These are phyloP conservation scores for Metarhizium humberi DNA, from an alignment of 2,329 filamentous ascomycete species.

Conservation along the genomic window DNA sequence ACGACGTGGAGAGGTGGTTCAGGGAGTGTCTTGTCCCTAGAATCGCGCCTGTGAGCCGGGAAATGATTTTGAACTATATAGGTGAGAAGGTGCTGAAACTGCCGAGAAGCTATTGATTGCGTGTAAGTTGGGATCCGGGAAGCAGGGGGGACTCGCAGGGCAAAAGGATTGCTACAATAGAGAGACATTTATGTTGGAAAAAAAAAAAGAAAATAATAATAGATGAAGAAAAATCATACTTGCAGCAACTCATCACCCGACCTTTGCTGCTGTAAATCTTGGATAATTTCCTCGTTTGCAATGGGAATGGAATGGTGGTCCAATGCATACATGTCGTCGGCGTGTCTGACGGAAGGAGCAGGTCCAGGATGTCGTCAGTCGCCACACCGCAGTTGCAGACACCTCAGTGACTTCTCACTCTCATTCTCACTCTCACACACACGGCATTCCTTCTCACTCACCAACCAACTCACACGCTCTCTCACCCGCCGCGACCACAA, in stretches of 20 bases:
- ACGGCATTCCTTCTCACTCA: neutral
- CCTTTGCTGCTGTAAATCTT: no score
- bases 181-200: neutral
- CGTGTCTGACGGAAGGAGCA: no score
- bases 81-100: conserved; percentile 58
- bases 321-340: no score
- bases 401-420: neutral
- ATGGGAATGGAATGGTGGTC: no score
- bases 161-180: no score
- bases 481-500: neutral
- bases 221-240: neutral
- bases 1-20: conserved; percentile 57
- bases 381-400: no score
- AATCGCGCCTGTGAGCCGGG: conserved; percentile 55
- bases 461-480: neutral
- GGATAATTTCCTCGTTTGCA: no score
- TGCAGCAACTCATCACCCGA: no score
- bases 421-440: neutral
- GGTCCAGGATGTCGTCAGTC: no score
- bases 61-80: conserved; percentile 71
- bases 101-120: conserved; percentile 53
- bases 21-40: conserved; percentile 56
- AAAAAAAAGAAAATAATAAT: neutral
- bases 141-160: neutral
- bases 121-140: neutral